Evolutionary conservation across 192 early-diverging fungal genomes (phyloP), one percentile per base, ranked within the genome.

Genomic region (Oehlia diaphana): DNA sequence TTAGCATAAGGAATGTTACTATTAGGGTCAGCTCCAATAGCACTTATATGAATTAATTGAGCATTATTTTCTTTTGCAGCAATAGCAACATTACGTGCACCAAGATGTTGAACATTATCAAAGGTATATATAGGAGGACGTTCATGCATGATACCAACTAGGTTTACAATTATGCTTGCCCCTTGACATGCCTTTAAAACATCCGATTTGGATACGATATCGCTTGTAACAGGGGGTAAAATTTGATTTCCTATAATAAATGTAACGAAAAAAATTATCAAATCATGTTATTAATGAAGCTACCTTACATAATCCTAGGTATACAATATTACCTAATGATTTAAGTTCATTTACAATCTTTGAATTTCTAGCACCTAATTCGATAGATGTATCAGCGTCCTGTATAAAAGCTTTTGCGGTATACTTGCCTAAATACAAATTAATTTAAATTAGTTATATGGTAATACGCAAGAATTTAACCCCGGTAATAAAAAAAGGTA

Each of bases 61-160:
- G 82, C 82, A 23, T 79, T 63, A 69, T 77, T 70, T 9, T 80
- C 33, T 44, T 72, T 39, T 2, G 77, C 76, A 63, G 78, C 82
- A 1, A 67, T 42, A 14, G 82, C 82, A 39, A 83, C 82, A 62
- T 83, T 81, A 12, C 42, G n/a, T 49, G 82, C 82, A 2, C 82
- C 82, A 26, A 58, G 42, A 37, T 83, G 77, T 13, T 83, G 82
- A 75, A 82, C 74, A 47, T 47, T 63, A 44, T 83, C 82, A 61
- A 83, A 83, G 21, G 82, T 83, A 71, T 81, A 84, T 9, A 26
- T 79, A 49, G 75, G 69, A 31, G 77, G 78, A 26, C 35, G 50
- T 63, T 83, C 81, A 72, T 83, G 76, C 82, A 83, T 83, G 33
- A 83, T 83, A 21, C 82, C 82, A 58, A 84, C 82, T n/a, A 83